Percentiles rank a stretch among this genome's conserved stretches.
phyloP scores from a whole-genome alignment of 768 basidiomycete species.

The Lactifluus echinatus region DNA sequence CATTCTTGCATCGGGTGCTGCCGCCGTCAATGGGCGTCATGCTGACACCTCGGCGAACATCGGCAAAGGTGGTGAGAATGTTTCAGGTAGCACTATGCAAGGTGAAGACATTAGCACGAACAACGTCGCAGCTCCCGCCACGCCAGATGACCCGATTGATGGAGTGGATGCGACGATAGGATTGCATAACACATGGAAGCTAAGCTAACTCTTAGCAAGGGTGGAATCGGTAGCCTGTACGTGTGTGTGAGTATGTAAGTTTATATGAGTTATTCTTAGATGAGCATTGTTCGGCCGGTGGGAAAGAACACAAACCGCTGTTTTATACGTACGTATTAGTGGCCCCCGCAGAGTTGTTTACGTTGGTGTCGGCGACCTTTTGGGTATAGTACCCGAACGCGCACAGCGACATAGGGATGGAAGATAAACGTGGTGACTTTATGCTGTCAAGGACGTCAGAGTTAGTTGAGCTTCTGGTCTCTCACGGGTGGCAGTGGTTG shows the following conservation, averaged over 20 bases:
- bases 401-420: neutral
- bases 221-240: neutral
- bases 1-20: neutral
- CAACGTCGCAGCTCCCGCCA: constrained; percentile 26
- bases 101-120: constrained; percentile 19
- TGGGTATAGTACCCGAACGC: neutral
- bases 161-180: constrained; percentile 72
- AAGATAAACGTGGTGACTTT: neutral
- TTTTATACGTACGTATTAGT: neutral
- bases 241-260: neutral
- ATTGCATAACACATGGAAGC: constrained; percentile 63
- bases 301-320: neutral
- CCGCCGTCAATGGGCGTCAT: constrained; percentile 22
- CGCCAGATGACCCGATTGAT: constrained; percentile 36
- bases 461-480: neutral
- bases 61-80: constrained; percentile 23
- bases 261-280: neutral
- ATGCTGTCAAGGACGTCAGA: neutral
- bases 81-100: constrained; percentile 14
- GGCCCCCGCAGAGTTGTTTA: neutral
- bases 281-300: neutral
- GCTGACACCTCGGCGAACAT: constrained; percentile 27
- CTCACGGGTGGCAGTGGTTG: too few species aligned
- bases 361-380: too few species aligned
- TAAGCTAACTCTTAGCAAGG: constrained; percentile 21